Evolutionary conservation across 2,329 filamentous ascomycete genomes (phyloP).

Genomic region (Penicillium frequentans): DNA sequence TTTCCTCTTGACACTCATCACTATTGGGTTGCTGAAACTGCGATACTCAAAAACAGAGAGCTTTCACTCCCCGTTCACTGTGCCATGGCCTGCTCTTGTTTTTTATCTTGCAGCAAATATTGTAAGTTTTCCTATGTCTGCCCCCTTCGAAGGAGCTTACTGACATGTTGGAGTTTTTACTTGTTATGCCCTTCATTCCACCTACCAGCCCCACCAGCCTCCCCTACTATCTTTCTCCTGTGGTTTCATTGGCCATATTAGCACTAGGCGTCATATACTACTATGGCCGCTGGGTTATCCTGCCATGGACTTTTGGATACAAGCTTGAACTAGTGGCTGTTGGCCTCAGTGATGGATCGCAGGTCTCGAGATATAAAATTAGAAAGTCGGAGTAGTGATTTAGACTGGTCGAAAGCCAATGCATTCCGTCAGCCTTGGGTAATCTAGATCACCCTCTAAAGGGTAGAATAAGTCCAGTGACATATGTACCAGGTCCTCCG

Average conservation of each 20-base stretch:
- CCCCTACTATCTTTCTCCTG: constrained; percentile 19
- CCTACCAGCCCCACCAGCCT: constrained; percentile 15
- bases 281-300: constrained; percentile 9
- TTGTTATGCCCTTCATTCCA: constrained; percentile 23
- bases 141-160: not conserved
- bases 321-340: constrained; percentile 7
- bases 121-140: constrained; percentile 3
- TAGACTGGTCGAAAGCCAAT: too few relatives aligned
- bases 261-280: constrained; percentile 17
- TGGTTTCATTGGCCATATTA: constrained; percentile 17
- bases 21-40: constrained; percentile 19
- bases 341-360: constrained; percentile 18
- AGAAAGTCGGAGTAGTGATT: not conserved
- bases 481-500: too few relatives aligned
- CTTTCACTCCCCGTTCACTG: constrained; percentile 12
- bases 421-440: too few relatives aligned
- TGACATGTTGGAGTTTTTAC: constrained; percentile 15
- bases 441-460: too few relatives aligned
- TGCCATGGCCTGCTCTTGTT: constrained; percentile 16
- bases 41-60: constrained; percentile 7
- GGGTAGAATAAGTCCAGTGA: too few relatives aligned
- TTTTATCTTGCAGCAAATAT: constrained; percentile 20
- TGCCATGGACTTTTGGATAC: constrained; percentile 17
- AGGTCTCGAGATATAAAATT: constrained; percentile 13
- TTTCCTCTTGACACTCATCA: constrained; percentile 17